These are phyloP conservation scores for Exsudoporus frostii DNA, from an alignment of 768 basidiomycete genomes.

Conservation along the genomic window DNA sequence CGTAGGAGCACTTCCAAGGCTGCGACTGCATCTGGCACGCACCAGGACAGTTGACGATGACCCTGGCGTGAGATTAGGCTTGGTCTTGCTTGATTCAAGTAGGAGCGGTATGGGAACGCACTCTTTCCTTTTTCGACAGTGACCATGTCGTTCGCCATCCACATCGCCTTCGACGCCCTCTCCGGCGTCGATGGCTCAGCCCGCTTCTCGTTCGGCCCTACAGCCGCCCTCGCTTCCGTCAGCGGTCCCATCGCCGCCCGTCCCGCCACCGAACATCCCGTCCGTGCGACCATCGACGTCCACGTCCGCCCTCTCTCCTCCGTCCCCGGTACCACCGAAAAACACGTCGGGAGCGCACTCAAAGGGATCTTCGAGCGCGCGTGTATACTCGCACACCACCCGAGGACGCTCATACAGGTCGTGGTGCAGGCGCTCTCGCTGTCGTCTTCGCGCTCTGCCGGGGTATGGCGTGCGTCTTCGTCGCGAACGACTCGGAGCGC, in stretches of 20 bases:
- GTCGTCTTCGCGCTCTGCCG: not conserved
- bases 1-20: not conserved
- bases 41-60: not conserved
- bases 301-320: constrained; percentile 64
- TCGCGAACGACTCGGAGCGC: not conserved
- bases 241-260: constrained; percentile 82
- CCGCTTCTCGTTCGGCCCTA: constrained; percentile 44
- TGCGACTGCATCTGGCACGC: too few relatives aligned
- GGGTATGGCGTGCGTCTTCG: not conserved
- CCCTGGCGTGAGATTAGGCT: not conserved
- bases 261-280: constrained; percentile 63
- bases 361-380: constrained; percentile 57
- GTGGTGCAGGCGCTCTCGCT: constrained; percentile 59
- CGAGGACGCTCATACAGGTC: constrained; percentile 74
- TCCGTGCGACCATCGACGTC: constrained; percentile 74
- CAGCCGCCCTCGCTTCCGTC: constrained; percentile 60
- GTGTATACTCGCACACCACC: constrained; percentile 63
- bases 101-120: not conserved
- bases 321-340: constrained; percentile 68
- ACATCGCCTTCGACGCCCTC: constrained; percentile 54
- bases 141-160: constrained; percentile 7
- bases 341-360: constrained; percentile 52
- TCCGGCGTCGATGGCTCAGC: constrained; percentile 78
- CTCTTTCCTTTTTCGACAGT: not conserved
- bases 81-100: not conserved